phyloP scores from a whole-genome alignment of 129 eudicot species.

The Artemisia tridentata region DNA sequence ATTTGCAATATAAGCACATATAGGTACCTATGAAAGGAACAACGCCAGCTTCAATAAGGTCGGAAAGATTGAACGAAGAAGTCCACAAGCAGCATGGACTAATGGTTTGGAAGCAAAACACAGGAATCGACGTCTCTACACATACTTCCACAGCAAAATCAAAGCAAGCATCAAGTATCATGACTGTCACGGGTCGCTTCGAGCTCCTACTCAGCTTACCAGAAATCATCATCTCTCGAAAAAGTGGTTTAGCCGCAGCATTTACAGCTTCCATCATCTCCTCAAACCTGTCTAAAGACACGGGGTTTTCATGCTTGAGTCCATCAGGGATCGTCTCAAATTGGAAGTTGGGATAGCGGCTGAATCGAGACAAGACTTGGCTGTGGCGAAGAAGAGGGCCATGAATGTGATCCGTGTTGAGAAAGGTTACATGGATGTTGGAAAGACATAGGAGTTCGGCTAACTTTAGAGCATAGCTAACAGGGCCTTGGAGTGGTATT shows the following conservation, averaged over 20 bases:
- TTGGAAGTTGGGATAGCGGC: slow-evolving; percentile 28
- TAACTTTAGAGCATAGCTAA: slow-evolving; percentile 49
- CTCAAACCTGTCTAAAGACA: slow-evolving; percentile 10
- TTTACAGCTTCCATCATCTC: slow-evolving; percentile 27
- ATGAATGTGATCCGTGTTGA: slow-evolving; percentile 43
- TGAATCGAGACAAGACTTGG: slow-evolving; percentile 33
- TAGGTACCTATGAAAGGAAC: slow-evolving; percentile 27
- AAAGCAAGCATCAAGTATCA: slow-evolving; percentile 30
- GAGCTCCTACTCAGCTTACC: slow-evolving; percentile 17
- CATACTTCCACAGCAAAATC: slow-evolving; percentile 15
- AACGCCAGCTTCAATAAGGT: slow-evolving; percentile 31
- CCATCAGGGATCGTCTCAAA: slow-evolving; percentile 36
- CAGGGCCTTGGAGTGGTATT: slow-evolving; percentile 54
- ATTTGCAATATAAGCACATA: too few relatives aligned
- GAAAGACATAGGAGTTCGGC: slow-evolving; percentile 53
- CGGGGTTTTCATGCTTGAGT: slow-evolving; percentile 15
- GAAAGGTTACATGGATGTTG: slow-evolving; percentile 48
- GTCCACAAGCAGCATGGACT: slow-evolving; percentile 39
- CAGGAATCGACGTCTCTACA: slow-evolving; percentile 33
- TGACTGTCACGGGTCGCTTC: slow-evolving; percentile 25
- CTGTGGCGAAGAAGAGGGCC: slow-evolving; percentile 42
- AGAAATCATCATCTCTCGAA: slow-evolving; percentile 23
- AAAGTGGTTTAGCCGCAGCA: slow-evolving; percentile 14
- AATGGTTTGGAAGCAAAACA: slow-evolving; percentile 32
- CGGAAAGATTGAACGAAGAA: slow-evolving; percentile 35